phyloP scores from a whole-genome alignment of 768 basidiomycete genomes.

The Calocera viscosa region DNA sequence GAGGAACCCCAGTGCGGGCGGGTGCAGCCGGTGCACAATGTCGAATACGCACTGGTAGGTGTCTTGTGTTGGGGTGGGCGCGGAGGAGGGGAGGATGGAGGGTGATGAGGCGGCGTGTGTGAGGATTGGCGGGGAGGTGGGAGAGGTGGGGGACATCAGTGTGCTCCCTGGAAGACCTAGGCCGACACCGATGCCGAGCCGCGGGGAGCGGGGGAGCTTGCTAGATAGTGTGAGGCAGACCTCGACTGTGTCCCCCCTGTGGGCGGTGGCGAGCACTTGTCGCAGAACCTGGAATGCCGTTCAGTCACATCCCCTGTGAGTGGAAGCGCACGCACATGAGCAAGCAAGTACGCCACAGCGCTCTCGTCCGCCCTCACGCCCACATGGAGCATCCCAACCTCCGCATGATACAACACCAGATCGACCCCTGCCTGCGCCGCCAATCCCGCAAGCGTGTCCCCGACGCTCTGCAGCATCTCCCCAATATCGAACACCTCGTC shows the following conservation, averaged over 20 bases:
- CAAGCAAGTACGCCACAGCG: slow-evolving; percentile 65
- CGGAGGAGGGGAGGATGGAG: slow-evolving; percentile 7
- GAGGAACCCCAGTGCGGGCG: slow-evolving; percentile 21
- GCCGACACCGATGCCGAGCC: slow-evolving; percentile 10
- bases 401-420: slow-evolving; percentile 79
- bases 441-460: slow-evolving; percentile 72
- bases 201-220: slow-evolving; percentile 26
- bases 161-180: no score
- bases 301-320: background rate
- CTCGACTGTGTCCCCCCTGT: slow-evolving; percentile 69
- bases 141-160: slow-evolving; percentile 30
- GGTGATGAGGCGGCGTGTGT: slow-evolving; percentile 27
- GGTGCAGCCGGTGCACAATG: slow-evolving; percentile 39
- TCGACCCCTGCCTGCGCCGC: slow-evolving; percentile 80
- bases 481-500: slow-evolving; percentile 72
- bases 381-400: slow-evolving; percentile 76
- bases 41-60: slow-evolving; percentile 43
- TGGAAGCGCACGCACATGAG: slow-evolving; percentile 51
- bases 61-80: slow-evolving; percentile 13
- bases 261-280: slow-evolving; percentile 62
- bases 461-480: slow-evolving; percentile 77
- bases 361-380: slow-evolving; percentile 76
- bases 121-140: slow-evolving; percentile 18
- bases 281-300: slow-evolving; percentile 54
- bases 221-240: slow-evolving; percentile 44